Evolutionary conservation across 2,329 filamentous ascomycete species (phyloP), one percentile per base, ranked within the genome.

Genomic region (Fusarium sp.): DNA sequence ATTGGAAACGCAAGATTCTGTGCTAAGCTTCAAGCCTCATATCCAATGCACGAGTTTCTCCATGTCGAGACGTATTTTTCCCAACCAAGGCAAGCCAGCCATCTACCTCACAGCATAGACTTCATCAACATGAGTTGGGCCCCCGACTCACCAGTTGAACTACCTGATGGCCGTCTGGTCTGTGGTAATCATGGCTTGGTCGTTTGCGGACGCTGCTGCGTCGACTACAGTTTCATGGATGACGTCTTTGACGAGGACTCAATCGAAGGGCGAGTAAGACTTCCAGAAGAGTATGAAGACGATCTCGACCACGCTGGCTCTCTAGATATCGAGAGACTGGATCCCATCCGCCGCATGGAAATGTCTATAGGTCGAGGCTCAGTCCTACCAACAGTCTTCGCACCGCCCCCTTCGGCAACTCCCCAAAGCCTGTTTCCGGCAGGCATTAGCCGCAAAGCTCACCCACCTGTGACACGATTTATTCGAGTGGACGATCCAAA

Each of bases 201-300:
- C 20, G 18, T 70, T 35, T 84, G 83, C 66, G 69, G 72, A 15
- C 76, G 50, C 35, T 84, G 83, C 63, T 79, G 76, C 36, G 76
- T 77, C 7, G 82, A 84, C 67, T 84, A 81, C 73, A 82, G 77
- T 74, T 82, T 81, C 67, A 78, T 81, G 77, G 72, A 81, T 18
- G 77, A 80, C 22, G 63, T 72, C 11, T 64, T 74, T 22, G 72
- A 74, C 1, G 58, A 66, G 6, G 56, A 55, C 24, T n/a, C 51
- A 18, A n/a, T 18, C 24, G 51, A 26, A 38, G 10, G n/a, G 54
- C 8, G 10, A 30, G 6, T 30, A 15, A 32, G 56, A 38, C 42
- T 5, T 10, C 11, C 30, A 51, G 48, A 35, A 24, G 32, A 38
- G 22, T 22, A 22, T 30, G 26, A 41, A 41, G 53, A 22, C 15